A percentile compares a stretch with the other conserved stretches of the same genome.
These are phyloP conservation scores for Solanum piurae DNA, from an alignment of 257 asterid species.

Conservation along the genomic window DNA sequence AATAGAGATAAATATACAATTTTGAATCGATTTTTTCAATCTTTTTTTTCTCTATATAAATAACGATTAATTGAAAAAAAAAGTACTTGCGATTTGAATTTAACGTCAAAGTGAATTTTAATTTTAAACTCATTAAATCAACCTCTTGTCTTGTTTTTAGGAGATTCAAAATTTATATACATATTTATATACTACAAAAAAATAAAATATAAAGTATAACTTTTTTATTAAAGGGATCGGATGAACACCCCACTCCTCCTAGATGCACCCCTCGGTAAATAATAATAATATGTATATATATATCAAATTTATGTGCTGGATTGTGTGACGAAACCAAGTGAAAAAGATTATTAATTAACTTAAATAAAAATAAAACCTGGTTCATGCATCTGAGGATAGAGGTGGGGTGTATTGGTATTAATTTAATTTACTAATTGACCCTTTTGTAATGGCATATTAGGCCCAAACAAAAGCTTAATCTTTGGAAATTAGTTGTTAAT, in stretches of 20 bases:
- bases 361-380: background rate
- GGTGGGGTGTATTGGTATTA: background rate
- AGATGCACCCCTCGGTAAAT: background rate
- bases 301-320: background rate
- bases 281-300: background rate
- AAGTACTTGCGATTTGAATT: background rate
- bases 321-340: background rate
- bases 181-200: background rate
- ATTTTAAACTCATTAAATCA: no score
- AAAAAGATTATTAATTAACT: background rate
- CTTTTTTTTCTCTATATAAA: background rate
- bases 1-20: background rate
- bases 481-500: background rate
- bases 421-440: background rate
- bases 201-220: no score
- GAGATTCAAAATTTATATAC: background rate
- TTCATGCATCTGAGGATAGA: background rate
- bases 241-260: background rate
- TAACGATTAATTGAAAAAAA: background rate
- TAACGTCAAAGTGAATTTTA: no score
- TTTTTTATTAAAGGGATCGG: no score
- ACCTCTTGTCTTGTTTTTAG: no score
- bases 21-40: background rate
- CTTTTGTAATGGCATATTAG: background rate
- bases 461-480: background rate